Evolutionary conservation across 441 rosid species (phyloP), one percentile per base, ranked within the genome.

Genomic region (Populus hybrid): DNA sequence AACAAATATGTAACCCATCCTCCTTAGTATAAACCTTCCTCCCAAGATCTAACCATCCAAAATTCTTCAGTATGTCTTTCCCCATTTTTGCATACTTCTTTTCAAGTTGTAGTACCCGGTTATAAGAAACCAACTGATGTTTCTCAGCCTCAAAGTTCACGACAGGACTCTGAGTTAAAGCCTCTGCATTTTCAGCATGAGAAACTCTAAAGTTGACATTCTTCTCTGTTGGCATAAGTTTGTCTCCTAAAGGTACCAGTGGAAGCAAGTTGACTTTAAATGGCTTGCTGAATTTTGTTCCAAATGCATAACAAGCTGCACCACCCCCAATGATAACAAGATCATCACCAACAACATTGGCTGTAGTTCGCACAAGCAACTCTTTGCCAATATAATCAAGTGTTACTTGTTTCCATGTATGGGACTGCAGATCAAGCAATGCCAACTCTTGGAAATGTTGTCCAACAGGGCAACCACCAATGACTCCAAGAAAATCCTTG

Each of bases 291-390:
- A 95, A 94, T 87, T 87, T 95, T 50, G 99, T 85, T 84, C 98
- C 99, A 89, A 95, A 95, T 35, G 98, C 99, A 86, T 92, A 94
- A 84, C 99, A 95, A 81, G 99, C 90, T 80, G 97, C 94, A 77
- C 99, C 98, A 78, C 99, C 99, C 24, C 97, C 99, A 84, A 95
- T 82, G 83, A 90, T 68, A 8, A 92, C 80, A 76, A 95, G 97
- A 84, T 90, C 88, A 86, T 92, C 89, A 29, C 89, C 89, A 76
- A 90, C 82, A 81, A 94, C 84, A 71, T 81, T 92, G 82, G 90
- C 86, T 50, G 97, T 88, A 85, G 87, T 81, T 45, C 99, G 94
- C 35, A 94, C 97, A 76, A 94, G 86, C 76, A 95, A 76, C 67
- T 91, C 94, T 83, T 86, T 84, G 87, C 89, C 88, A 77, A 87